Conservation (phyloP, 208 protist species). For the Crithidia acanthocephali region DNA sequence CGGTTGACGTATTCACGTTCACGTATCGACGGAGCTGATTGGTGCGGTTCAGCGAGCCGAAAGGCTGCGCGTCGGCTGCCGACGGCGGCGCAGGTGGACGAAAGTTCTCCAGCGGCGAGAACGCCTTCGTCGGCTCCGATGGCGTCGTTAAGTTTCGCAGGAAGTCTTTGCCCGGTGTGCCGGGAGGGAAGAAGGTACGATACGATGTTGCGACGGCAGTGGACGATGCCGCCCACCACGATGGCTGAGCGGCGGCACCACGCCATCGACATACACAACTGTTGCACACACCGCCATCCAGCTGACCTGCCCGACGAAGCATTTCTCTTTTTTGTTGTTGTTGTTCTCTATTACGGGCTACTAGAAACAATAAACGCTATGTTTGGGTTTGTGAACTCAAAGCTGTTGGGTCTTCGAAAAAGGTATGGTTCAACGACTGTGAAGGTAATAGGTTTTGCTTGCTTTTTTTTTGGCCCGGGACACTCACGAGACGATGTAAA, state of each 20-base stretch:
- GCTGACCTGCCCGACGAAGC: no score
- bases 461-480: no score
- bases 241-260: neutral
- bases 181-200: constrained; percentile 19
- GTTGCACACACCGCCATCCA: no score
- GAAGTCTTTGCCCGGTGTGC: constrained; percentile 16
- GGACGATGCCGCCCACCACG: neutral
- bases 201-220: neutral
- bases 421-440: no score
- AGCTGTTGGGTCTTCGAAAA: no score
- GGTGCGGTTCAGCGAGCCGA: constrained; percentile 48
- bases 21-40: constrained; percentile 43
- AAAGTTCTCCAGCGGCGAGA: constrained; percentile 44
- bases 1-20: constrained; percentile 32
- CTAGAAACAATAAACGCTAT: no score
- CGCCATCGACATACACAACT: no score
- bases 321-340: no score
- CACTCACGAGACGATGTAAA: no score
- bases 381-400: no score
- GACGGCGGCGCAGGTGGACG: constrained; percentile 47
- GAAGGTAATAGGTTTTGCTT: no score
- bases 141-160: constrained; percentile 6
- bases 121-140: constrained; percentile 11
- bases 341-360: no score
- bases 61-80: constrained; percentile 65